phyloP scores from a whole-genome alignment of 352 stramenopile species.

The Phytophthora pini region DNA sequence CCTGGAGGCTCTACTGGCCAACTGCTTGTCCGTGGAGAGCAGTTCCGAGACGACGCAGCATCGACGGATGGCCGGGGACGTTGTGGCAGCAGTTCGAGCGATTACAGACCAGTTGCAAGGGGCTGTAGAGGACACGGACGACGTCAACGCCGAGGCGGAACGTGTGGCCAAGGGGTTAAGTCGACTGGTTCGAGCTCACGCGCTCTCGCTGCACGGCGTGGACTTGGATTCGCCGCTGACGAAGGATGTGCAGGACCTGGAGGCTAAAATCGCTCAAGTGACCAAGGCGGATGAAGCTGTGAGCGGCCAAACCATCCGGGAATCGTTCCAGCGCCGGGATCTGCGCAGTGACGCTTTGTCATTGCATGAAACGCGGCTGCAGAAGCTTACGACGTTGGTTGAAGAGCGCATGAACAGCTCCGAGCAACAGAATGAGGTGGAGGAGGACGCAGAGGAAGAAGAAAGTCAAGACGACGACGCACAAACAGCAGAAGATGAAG shows the following conservation, averaged over 20 bases:
- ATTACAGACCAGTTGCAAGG: slow-evolving; percentile 34
- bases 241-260: slow-evolving; percentile 60
- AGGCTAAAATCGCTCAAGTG: slow-evolving; percentile 49
- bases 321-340: slow-evolving; percentile 81
- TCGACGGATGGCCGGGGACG: slow-evolving; percentile 47
- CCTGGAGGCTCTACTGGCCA: slow-evolving; percentile 60
- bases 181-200: slow-evolving; percentile 55
- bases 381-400: slow-evolving; percentile 50
- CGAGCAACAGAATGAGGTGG: slow-evolving; percentile 36
- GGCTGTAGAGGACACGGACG: slow-evolving; percentile 27
- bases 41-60: slow-evolving; percentile 37
- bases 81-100: slow-evolving; percentile 49
- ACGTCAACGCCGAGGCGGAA: slow-evolving; percentile 40
- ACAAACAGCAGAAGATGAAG: slow-evolving; percentile 33
- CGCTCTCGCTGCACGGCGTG: slow-evolving; percentile 55
- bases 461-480: slow-evolving; percentile 21
- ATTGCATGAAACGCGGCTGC: slow-evolving; percentile 55
- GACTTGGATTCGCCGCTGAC: slow-evolving; percentile 45
- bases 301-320: slow-evolving; percentile 73
- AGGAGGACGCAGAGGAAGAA: slow-evolving; percentile 26
- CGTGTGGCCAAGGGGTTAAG: slow-evolving; percentile 52
- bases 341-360: slow-evolving; percentile 71
- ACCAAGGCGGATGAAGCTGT: slow-evolving; percentile 59
- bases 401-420: slow-evolving; percentile 45
- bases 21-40: slow-evolving; percentile 61